Evolutionary conservation across 495 filamentous ascomycete species (phyloP), one percentile per base, ranked within the genome.

Genomic region (Aspergillus bridgeri): DNA sequence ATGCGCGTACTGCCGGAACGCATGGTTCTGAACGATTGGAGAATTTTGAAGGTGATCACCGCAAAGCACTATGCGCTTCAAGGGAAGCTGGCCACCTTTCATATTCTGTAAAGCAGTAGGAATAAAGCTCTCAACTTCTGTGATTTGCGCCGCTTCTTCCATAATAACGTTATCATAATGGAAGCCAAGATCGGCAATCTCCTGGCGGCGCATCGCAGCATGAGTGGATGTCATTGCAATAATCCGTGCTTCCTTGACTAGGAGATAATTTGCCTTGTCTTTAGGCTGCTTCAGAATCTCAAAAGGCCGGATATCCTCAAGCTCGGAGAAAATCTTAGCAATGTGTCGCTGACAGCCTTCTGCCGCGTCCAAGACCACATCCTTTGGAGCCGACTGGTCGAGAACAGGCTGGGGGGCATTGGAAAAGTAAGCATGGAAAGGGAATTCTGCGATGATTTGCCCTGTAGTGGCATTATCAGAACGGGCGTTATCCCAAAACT

Each of bases 151-250:
- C 3, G 94, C 92, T 76, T 99, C 94, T 81, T 99, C 94, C 93
- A 99, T 96, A 51, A 99, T 79, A 15, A 99, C 89, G 61, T 96
- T 98, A 73, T 98, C 92, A 63, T 98, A 99, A 61, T 91, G 89
- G 79, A 99, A 98, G 6, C 94, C 95, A 46, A 97, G 80, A 19
- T 83, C 80, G 0, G 90, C 87, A 64, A 99, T 99, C 65, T 98
- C 94, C 59, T 89, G 86, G 49, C 92, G 81, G 57, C 92, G 87
- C 87, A 98, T 99, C n/a, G 94, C 94, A 11, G 94, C 95, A 73
- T 99, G 94, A 1, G 94, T 99, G 3, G 90, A 91, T 9, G 94
- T 99, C 95, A 98, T 98, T 53, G 94, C 94, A 60, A 99, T 89
- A 48, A 99, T 91, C 6, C 94, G 86, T 13, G 94, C 94, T 69